Evolutionary conservation across 345 rosid species (phyloP).

Genomic region (Luvunga scandens): DNA sequence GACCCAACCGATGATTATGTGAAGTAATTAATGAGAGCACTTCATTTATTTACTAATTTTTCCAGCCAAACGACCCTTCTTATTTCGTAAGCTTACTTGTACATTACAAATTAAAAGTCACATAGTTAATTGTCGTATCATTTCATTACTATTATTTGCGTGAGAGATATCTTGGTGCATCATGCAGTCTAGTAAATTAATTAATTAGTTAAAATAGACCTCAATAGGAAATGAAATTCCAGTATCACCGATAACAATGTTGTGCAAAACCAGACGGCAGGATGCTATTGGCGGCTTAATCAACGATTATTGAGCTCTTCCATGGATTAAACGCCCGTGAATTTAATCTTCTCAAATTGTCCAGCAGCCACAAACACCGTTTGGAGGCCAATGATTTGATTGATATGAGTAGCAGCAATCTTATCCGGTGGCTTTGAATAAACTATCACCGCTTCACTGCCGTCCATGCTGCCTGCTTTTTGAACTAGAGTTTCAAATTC

Average conservation of each 20-base stretch:
- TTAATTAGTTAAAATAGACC: background rate
- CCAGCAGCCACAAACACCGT: conserved; percentile 26
- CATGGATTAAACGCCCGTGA: conserved; percentile 29
- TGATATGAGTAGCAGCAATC: conserved; percentile 12
- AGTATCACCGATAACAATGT: conserved; percentile 22
- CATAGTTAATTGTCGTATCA: too few species aligned
- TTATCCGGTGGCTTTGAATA: conserved; percentile 32
- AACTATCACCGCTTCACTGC: conserved; percentile 29
- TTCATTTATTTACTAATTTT: too few species aligned
- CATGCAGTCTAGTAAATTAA: too few species aligned
- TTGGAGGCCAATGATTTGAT: conserved; percentile 37
- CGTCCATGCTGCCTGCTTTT: conserved; percentile 24
- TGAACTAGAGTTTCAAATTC: conserved; percentile 13
- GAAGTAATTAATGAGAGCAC: too few species aligned
- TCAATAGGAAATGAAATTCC: conserved; percentile 12
- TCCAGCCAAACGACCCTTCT: too few species aligned
- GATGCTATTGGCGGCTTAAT: background rate
- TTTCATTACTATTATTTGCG: too few species aligned
- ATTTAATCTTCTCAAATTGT: conserved; percentile 12
- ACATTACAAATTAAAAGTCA: too few species aligned
- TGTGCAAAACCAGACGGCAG: conserved; percentile 28
- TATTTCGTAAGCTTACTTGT: too few species aligned
- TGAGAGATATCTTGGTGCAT: too few species aligned
- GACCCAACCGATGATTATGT: too few species aligned
- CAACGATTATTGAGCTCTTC: conserved; percentile 26